Percentiles rank a stretch among this genome's conserved stretches.
Evolutionary conservation across 768 basidiomycete genomes (phyloP).

Genomic region (Imleria badia): DNA sequence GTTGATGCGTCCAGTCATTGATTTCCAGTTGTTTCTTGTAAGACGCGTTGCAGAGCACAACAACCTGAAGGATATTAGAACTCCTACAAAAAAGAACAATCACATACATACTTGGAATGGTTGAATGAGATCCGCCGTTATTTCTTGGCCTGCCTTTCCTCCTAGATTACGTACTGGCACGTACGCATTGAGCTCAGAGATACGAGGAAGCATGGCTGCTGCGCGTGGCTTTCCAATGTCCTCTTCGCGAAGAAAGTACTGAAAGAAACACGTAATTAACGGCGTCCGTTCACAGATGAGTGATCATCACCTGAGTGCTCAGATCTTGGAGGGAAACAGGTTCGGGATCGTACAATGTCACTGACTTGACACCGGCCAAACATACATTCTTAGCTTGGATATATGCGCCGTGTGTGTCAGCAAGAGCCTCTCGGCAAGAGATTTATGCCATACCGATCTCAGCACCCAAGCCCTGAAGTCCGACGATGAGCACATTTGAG

Average conservation of each 20-base stretch:
- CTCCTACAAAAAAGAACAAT: background rate
- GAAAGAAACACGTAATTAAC: constrained; percentile 11
- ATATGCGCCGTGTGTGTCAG: constrained; percentile 15
- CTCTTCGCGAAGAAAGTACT: constrained; percentile 92
- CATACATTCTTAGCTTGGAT: constrained; percentile 82
- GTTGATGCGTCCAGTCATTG: constrained; percentile 90
- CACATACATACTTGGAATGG: constrained; percentile 76
- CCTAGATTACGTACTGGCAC: constrained; percentile 90
- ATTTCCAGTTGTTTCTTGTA: constrained; percentile 88
- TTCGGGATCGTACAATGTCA: constrained; percentile 93
- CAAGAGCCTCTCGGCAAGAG: background rate
- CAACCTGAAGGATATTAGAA: constrained; percentile 52
- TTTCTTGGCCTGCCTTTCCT: constrained; percentile 71
- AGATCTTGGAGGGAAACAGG: constrained; percentile 86
- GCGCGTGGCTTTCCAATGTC: constrained; percentile 91
- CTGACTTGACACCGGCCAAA: constrained; percentile 96
- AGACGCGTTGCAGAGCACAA: constrained; percentile 81
- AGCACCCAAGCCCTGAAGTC: constrained; percentile 87
- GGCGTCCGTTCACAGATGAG: background rate
- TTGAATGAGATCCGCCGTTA: constrained; percentile 77
- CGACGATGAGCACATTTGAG: constrained; percentile 93
- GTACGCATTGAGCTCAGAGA: constrained; percentile 94
- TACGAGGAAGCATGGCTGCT: constrained; percentile 78
- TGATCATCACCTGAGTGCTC: constrained; percentile 74
- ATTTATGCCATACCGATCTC: constrained; percentile 72